These are phyloP conservation scores for Orychophragmus violaceus DNA, from an alignment of 345 rosid species.

Conservation along the genomic window DNA sequence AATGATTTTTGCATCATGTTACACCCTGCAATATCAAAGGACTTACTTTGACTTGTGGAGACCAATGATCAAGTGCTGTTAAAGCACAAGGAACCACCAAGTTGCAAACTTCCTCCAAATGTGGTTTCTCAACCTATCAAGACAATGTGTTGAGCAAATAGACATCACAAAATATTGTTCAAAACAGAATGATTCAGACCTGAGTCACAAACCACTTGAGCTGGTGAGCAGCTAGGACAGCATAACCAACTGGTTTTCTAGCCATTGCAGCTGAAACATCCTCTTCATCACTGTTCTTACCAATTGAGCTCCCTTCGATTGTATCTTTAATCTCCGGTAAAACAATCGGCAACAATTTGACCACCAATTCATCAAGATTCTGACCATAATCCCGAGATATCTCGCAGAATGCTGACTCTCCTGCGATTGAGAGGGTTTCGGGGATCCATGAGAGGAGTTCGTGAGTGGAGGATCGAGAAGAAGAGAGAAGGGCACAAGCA, in stretches of 20 bases:
- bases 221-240: slow-evolving; percentile 70
- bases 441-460: slow-evolving; percentile 75
- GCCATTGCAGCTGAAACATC: slow-evolving; percentile 55
- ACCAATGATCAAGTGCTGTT: slow-evolving; percentile 92
- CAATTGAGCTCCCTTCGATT: slow-evolving; percentile 61
- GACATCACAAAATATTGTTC: no score
- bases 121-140: slow-evolving; percentile 51
- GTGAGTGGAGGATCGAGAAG: slow-evolving; percentile 48
- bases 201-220: slow-evolving; percentile 81
- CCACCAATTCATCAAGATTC: slow-evolving; percentile 28
- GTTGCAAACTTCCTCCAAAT: slow-evolving; percentile 53
- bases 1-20: no score
- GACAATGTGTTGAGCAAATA: no score
- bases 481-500: slow-evolving; percentile 59
- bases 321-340: slow-evolving; percentile 50
- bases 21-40: background rate
- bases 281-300: slow-evolving; percentile 42
- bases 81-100: slow-evolving; percentile 86
- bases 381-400: slow-evolving; percentile 37
- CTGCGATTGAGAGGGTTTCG: slow-evolving; percentile 23
- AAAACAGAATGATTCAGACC: slow-evolving; percentile 44
- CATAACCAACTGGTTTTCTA: slow-evolving; percentile 59
- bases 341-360: slow-evolving; percentile 50
- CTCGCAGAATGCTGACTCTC: slow-evolving; percentile 34
- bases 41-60: slow-evolving; percentile 80